Evolutionary conservation across 2,329 filamentous ascomycete genomes (phyloP).

Genomic region (Fonsecaea pedrosoi): DNA sequence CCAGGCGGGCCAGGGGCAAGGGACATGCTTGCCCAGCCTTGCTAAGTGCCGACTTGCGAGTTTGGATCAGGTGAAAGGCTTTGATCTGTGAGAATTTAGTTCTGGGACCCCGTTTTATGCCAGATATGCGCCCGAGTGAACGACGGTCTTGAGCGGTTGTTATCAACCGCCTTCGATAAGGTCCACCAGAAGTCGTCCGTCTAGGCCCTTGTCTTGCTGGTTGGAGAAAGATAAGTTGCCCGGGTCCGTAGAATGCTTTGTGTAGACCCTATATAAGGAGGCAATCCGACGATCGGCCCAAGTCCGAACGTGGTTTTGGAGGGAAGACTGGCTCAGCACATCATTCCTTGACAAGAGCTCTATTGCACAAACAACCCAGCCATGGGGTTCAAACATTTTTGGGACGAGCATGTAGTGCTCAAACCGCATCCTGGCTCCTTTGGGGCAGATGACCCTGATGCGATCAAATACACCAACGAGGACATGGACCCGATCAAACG

Average conservation of each 20-base stretch:
- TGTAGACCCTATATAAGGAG: neutral
- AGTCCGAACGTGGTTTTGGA: neutral
- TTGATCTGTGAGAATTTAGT: conserved; percentile 2
- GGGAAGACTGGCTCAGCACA: neutral
- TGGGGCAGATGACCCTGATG: conserved; percentile 19
- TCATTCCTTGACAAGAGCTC: neutral
- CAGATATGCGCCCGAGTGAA: neutral
- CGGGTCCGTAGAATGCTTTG: neutral
- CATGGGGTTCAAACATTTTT: conserved; percentile 22
- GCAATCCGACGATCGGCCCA: neutral
- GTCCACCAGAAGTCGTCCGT: neutral
- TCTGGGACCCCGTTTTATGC: neutral
- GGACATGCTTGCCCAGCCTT: neutral
- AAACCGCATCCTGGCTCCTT: conserved; percentile 26
- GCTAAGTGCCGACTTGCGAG: neutral
- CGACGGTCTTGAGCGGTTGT: neutral
- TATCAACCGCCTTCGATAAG: neutral
- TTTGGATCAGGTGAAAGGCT: neutral
- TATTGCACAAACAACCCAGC: neutral
- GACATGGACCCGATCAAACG: conserved; percentile 28
- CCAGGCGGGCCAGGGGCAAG: neutral
- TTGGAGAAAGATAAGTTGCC: conserved; percentile 3
- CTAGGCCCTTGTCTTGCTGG: neutral
- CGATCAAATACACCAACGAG: conserved; percentile 23
- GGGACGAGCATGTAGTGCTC: conserved; percentile 26